Base-by-base conservation (phyloP, 768 basidiomycete genomes). In the Naematelia aurantialba region DNA sequence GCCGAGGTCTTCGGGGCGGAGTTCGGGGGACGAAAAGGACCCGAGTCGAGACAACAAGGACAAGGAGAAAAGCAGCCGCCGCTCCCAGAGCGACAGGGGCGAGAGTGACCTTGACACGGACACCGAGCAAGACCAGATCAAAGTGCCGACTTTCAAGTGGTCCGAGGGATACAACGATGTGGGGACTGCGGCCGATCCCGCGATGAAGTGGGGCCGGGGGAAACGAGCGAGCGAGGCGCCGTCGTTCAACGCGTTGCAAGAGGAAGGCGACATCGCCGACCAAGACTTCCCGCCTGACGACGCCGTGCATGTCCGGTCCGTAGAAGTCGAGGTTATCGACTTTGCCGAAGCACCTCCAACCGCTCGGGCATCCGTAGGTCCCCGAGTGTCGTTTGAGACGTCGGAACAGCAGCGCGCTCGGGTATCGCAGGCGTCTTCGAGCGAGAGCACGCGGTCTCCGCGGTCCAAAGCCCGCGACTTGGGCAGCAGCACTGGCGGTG, bases 81-180 rank as follows among this genome's bases (percentile, higher is more conserved):
- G 4, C n/a, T n/a, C n/a, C n/a, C n/a, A n/a, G n/a, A n/a, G n/a
- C n/a, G n/a, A n/a, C n/a, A 39, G 44, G 17, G 54, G 47, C 17
- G 62, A 60, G 10, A 48, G 47, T 5, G 52, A 56, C 45, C 53
- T 49, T 42, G 27, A 47, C 4, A 44, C 10, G 3, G 42, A 21
- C 12, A 26, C 29, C 27, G 34, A 55, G 42, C 17, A 25, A 47
- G 50, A 53, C 26, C 52, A 30, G 47, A 44, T 26, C 25, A 52
- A 21, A 29, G 34, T 65, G 21, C 59, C 67, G 17, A 54, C 61
- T 17, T 65, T 68, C 61, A 57, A 42, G 14, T 68, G 67, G 67
- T 60, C 67, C 26, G 63, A 68, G 17, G 66, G 66, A 17, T 68
- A 64, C 24, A 26, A 26, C 14, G 48, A 50, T 5, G 22, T 21